These are phyloP conservation scores for Prunus kanzakura DNA, from an alignment of 306 rosid species.

Conservation along the genomic window DNA sequence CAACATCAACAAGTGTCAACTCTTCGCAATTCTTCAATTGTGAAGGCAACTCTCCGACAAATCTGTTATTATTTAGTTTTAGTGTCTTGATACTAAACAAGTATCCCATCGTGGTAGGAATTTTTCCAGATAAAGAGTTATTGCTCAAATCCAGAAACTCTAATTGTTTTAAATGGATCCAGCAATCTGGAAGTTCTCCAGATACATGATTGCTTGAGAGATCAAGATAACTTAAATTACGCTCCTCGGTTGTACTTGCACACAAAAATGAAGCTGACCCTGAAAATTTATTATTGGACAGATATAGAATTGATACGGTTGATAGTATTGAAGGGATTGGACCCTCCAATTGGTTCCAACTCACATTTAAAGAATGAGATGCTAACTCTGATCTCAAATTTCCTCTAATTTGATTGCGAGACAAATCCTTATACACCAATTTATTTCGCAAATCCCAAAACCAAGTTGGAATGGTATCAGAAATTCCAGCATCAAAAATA, in stretches of 20 bases:
- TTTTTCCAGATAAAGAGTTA: not conserved
- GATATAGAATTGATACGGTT: not conserved
- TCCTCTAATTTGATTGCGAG: not conserved
- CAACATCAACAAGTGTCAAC: not conserved
- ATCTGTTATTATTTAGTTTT: not conserved
- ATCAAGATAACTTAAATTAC: not conserved
- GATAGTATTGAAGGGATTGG: not conserved
- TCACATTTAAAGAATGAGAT: not conserved
- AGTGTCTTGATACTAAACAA: not conserved
- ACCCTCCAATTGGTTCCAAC: conserved; percentile 1
- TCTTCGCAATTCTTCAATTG: not conserved
- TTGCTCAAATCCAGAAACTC: not conserved
- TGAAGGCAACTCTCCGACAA: not conserved
- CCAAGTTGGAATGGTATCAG: not conserved
- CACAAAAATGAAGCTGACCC: not conserved
- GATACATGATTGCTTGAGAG: not conserved
- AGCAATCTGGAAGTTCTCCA: conserved; percentile 7
- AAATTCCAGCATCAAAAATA: not conserved
- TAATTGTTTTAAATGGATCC: not conserved
- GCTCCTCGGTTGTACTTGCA: too few species aligned
- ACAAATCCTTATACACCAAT: not conserved
- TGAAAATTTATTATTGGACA: conserved; percentile 6
- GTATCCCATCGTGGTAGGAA: conserved; percentile 9
- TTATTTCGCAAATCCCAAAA: not conserved
- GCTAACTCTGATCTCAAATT: not conserved